These are phyloP conservation scores for Daldinia sp. DNA, from an alignment of 2,329 filamentous ascomycete genomes.

Conservation along the genomic window DNA sequence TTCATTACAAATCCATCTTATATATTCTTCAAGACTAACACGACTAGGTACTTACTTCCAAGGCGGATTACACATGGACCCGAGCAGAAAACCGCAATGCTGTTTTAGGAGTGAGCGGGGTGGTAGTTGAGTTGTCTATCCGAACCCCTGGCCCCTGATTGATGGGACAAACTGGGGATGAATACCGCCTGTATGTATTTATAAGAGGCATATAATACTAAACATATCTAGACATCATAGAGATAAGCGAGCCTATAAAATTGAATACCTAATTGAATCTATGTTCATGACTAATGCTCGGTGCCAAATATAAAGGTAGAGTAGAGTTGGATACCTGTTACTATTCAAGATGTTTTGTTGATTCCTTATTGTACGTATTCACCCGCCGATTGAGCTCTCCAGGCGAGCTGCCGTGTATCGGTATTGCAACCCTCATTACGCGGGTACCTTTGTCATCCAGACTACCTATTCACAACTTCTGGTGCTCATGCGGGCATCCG, in stretches of 20 bases:
- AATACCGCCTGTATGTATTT: not conserved
- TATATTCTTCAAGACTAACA: slow-evolving; percentile 17
- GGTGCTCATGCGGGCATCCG: slow-evolving; percentile 43
- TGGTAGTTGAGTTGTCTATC: slow-evolving; percentile 27
- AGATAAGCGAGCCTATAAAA: not conserved
- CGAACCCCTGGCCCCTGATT: slow-evolving; percentile 38
- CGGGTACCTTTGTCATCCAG: slow-evolving; percentile 41
- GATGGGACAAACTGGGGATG: not conserved
- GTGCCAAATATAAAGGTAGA: not conserved
- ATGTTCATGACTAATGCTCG: not conserved
- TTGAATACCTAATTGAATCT: not conserved
- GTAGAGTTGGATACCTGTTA: not conserved
- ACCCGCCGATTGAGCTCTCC: slow-evolving; percentile 29
- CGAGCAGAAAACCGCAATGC: slow-evolving; percentile 30
- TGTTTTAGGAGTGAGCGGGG: slow-evolving; percentile 25
- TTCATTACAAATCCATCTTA: slow-evolving; percentile 9
- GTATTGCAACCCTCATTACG: slow-evolving; percentile 40
- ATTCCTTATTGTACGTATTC: slow-evolving; percentile 27
- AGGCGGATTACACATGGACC: slow-evolving; percentile 29
- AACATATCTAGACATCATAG: not conserved
- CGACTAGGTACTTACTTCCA: not conserved
- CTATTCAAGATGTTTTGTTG: slow-evolving; percentile 21
- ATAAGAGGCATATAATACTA: not conserved
- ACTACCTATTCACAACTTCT: slow-evolving; percentile 31
- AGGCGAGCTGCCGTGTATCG: slow-evolving; percentile 42